Conservation (phyloP, 768 basidiomycete species). For the Strobilomyces confusus region DNA sequence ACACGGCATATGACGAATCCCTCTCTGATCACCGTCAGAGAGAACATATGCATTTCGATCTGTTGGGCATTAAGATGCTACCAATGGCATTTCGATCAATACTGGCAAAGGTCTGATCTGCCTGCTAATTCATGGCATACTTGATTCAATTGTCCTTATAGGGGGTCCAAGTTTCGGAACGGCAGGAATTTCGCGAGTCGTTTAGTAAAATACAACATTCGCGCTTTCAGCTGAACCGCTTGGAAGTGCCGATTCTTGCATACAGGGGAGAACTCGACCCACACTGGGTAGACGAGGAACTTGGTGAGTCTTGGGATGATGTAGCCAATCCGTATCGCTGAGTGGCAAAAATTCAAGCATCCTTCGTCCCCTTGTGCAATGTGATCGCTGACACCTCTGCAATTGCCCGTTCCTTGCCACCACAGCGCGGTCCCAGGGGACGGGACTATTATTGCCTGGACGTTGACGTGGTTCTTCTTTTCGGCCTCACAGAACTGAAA, state of each 20-base stretch:
- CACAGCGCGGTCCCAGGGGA: not conserved
- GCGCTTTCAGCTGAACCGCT: not conserved
- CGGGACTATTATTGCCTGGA: slow-evolving; percentile 14
- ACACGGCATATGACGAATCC: slow-evolving; percentile 20
- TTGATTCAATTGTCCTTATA: not conserved
- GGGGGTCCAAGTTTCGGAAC: slow-evolving; percentile 19
- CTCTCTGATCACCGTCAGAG: slow-evolving; percentile 37
- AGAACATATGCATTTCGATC: slow-evolving; percentile 11
- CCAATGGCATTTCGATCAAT: slow-evolving; percentile 36
- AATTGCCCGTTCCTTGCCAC: not conserved
- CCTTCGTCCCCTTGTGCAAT: slow-evolving; percentile 11
- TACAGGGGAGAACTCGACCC: slow-evolving; percentile 16
- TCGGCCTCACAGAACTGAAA: slow-evolving; percentile 43
- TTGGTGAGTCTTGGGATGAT: not conserved
- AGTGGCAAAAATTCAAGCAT: not conserved
- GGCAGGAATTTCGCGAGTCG: slow-evolving; percentile 16
- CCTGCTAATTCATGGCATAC: no score
- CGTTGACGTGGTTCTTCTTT: slow-evolving; percentile 36
- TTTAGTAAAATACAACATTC: not conserved
- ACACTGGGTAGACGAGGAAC: slow-evolving; percentile 11
- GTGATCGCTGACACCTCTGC: slow-evolving; percentile 12
- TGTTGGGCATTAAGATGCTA: slow-evolving; percentile 30
- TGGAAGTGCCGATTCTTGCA: slow-evolving; percentile 7
- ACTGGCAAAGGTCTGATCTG: slow-evolving; percentile 26
- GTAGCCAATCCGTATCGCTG: not conserved